Conservation (phyloP, 345 rosid species). For the sweet orange (Citrus sinensis) region DNA sequence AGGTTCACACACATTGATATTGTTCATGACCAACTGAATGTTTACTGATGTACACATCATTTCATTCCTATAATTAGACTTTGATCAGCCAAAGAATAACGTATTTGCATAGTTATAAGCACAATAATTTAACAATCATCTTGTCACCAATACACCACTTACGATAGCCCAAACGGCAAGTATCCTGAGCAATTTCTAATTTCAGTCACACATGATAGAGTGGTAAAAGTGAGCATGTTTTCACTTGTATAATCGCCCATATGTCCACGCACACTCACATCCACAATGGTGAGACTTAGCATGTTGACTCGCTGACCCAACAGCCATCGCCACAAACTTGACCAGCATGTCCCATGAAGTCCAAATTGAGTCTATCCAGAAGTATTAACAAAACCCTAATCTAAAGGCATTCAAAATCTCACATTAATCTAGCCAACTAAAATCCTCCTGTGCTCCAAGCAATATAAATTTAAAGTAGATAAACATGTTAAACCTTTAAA, state of each 20-base stretch:
- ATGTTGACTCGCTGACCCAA: not conserved
- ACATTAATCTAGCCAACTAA: not conserved
- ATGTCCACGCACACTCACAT: not conserved
- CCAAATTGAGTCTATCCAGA: not conserved
- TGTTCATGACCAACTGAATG: not conserved
- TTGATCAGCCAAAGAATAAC: not conserved
- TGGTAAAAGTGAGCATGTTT: constrained; percentile 1
- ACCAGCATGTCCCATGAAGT: not conserved
- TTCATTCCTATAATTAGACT: not conserved
- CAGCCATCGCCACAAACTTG: not conserved
- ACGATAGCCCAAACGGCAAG: not conserved
- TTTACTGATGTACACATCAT: not conserved
- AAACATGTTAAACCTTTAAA: not conserved
- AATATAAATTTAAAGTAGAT: not conserved
- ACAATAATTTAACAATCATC: not conserved
- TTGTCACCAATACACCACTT: not conserved
- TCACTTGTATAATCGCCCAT: not conserved
- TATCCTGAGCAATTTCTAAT: not conserved
- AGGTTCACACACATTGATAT: not conserved
- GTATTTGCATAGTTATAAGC: not conserved
- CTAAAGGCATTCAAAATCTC: not conserved
- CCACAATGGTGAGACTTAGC: not conserved
- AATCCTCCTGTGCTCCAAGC: not conserved
- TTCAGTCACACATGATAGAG: not conserved
- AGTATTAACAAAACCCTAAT: not conserved